Evolutionary conservation across 2,329 filamentous ascomycete genomes (phyloP), one percentile per base, ranked within the genome.

Genomic region (Epicoccum sorghinum): DNA sequence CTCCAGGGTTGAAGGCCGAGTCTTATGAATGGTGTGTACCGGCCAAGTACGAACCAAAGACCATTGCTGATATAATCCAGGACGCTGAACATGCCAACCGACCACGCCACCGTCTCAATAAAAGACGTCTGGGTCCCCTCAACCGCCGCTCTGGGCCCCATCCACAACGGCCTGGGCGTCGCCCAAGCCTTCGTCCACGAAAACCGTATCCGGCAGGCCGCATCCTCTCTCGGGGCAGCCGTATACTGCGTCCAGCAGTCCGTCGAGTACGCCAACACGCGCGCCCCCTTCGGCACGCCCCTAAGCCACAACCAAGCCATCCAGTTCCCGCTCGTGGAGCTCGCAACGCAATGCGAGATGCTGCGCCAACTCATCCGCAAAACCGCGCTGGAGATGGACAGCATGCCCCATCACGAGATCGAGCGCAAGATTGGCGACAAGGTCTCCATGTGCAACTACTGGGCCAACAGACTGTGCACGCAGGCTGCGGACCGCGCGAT

Each of bases 31-130:
- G 84, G 73, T 75, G 48, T 35, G 64, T 59, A 8, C 18, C 2
- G 25, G 12, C 1, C 2, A 22, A 10, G 4, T 14, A 14, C 14
- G 22, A 8, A 27, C 7, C 29, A 30, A 7, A 35, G 25, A 18
- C 18, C 4, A 9, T 25, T 33, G 24, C 54, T 65, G 25, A 66
- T 29, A n/a, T 8, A 2, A 4, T 12, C 6, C 40, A 76, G 75
- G 83, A 87, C 84, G 1, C 79, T 87, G 47, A 87, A 87, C 62
- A 88, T 87, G 84, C 84, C 84, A 0, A 87, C 85, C 5, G 85
- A 88, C 66, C 85, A 87, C 65, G 85, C 85, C 3, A 87, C 84
- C 1, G 75, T 87, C 35, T 78, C 79, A 2, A 73, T 87, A 39
- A 78, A 78, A n/a, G 70, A 82, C 51, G 84, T 86, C n/a, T 82